Evolutionary conservation across 768 basidiomycete genomes (phyloP).

Genomic region (Russula virescens): DNA sequence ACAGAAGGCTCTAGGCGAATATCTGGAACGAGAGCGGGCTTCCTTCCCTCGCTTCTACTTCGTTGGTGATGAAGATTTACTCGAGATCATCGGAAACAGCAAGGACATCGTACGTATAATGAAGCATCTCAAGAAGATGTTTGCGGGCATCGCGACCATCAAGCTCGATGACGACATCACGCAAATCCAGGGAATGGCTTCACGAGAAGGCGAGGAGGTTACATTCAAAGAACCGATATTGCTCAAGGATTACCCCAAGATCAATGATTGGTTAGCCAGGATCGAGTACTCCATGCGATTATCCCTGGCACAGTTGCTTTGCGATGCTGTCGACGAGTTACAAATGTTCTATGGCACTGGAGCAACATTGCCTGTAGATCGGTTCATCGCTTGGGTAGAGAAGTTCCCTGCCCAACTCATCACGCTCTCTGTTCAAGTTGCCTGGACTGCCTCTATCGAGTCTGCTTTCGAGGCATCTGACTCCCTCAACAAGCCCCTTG

Average conservation of each 20-base stretch:
- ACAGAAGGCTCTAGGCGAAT: slow-evolving; percentile 98
- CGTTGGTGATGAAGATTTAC: slow-evolving; percentile 95
- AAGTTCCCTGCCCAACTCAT: slow-evolving; percentile 94
- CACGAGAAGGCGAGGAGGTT: slow-evolving; percentile 93
- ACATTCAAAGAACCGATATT: slow-evolving; percentile 75
- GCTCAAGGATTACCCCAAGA: slow-evolving; percentile 91
- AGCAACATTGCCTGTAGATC: slow-evolving; percentile 51
- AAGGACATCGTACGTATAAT: slow-evolving; percentile 97
- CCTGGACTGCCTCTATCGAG: slow-evolving; percentile 89
- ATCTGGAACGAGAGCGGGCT: slow-evolving; percentile 93
- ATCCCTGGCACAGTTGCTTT: slow-evolving; percentile 78
- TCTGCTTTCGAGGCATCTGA: slow-evolving; percentile 49
- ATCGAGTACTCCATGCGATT: slow-evolving; percentile 90
- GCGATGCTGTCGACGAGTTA: slow-evolving; percentile 74
- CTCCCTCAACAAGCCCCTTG: slow-evolving; percentile 59
- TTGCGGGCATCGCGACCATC: slow-evolving; percentile 92
- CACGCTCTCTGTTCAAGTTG: slow-evolving; percentile 90
- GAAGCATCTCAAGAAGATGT: slow-evolving; percentile 99
- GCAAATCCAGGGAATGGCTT: slow-evolving; percentile 89
- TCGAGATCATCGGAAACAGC: slow-evolving; percentile 99
- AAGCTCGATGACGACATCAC: slow-evolving; percentile 82
- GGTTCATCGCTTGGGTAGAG: slow-evolving; percentile 87
- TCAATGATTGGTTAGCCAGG: slow-evolving; percentile 96
- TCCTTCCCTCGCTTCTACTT: slow-evolving; percentile 99
- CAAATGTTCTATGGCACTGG: slow-evolving; percentile 72